Base-by-base conservation (phyloP, 345 rosid genomes). In the Bruguiera gymnorhiza region DNA sequence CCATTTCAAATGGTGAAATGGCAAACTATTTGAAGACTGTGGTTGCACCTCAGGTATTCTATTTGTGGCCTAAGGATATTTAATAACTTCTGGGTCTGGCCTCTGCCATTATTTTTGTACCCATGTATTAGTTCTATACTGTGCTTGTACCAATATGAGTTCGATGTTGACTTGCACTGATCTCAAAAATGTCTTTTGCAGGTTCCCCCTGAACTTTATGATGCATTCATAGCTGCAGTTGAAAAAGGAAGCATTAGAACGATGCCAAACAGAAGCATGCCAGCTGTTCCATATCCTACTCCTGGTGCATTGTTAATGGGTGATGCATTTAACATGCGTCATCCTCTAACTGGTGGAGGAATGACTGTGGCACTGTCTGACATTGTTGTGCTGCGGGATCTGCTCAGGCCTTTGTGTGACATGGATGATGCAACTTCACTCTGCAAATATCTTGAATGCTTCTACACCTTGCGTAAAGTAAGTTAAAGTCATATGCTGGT, bases 241-340 rank as follows among this genome's bases (percentile, higher is more conserved):
- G 75, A 76, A 16, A 67, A 76, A 55, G 76, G 80, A 57, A 76
- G 36, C 72, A 76, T 76, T 8, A 67, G 80, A 52, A 76, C 69
- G 32, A 76, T 76, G 80, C 80, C 80, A 52, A 76, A 76, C 73
- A 67, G 75, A 67, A 76, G 80, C 61, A 76, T 76, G 80, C 80
- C 80, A 46, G 80, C 80, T 46, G 37, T 60, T 62, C 80, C 80
- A 16, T 57, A 71, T 62, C 76, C 80, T 46, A 76, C 80, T 8
- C 76, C 76, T 20, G 75, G 75, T 54, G 80, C 80, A 24, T 56
- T 76, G 55, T 55, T 76, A 30, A 76, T 76, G 75, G 75, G 80
- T 21, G 80, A 76, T 51, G 75, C 80, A 30, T 76, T 76, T 53
- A 76, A 76, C 66, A 76, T 76, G 80, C 75, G 80, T 3, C 80